Evolutionary conservation across 305 asterid species (phyloP).

Genomic region (Fraxinus paxiana): DNA sequence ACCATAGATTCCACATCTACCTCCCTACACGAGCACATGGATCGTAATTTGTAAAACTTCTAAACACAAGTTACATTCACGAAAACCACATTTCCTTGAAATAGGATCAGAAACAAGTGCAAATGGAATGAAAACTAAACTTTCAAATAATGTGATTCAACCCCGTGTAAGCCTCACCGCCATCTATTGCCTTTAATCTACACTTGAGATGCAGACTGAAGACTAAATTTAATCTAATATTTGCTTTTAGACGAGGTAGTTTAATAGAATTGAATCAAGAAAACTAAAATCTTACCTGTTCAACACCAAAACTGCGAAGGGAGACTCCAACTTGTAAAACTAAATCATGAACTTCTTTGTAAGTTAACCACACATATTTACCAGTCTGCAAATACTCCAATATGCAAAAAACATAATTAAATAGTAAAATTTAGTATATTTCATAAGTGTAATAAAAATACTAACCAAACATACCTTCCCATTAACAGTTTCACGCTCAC

Average conservation of each 20-base stretch:
- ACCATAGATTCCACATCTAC: conserved; percentile 70
- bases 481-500: conserved; percentile 59
- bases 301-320: conserved; percentile 44
- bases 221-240: neutral
- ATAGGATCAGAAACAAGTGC: neutral
- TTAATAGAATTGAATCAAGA: neutral
- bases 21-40: conserved; percentile 42
- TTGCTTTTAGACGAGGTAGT: neutral
- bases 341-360: conserved; percentile 53
- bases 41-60: neutral
- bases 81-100: neutral
- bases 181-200: neutral
- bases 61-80: neutral
- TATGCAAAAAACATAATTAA: neutral
- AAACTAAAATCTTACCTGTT: conserved; percentile 39
- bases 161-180: neutral
- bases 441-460: neutral
- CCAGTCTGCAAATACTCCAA: conserved; percentile 49
- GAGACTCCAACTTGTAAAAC: conserved; percentile 63
- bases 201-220: neutral
- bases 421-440: neutral
- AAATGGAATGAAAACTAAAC: neutral
- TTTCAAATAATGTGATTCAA: neutral
- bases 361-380: conserved; percentile 59
- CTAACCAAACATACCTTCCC: conserved; percentile 42